Conservation (phyloP, 164 flowering plant species). For the Stephania cephalantha region DNA sequence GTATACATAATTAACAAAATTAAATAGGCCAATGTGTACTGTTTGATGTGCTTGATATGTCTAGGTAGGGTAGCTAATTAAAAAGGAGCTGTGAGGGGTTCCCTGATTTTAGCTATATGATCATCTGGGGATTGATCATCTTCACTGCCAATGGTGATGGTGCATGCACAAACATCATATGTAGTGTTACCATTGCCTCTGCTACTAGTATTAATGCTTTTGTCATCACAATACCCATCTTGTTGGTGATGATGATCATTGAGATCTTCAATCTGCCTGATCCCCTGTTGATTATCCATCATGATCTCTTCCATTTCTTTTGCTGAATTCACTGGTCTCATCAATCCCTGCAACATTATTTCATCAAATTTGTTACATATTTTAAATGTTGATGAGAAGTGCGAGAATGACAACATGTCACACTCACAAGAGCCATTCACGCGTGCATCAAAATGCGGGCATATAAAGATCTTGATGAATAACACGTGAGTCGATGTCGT, state of each 20-base stretch:
- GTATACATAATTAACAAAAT: too few species aligned
- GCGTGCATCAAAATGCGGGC: too few species aligned
- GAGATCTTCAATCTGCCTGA: not conserved
- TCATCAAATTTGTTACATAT: not conserved
- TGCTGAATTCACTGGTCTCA: slow-evolving; percentile 20
- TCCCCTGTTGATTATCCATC: not conserved
- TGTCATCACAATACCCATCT: not conserved
- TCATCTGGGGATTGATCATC: slow-evolving; percentile 17
- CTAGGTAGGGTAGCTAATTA: not conserved
- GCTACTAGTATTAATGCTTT: too few species aligned
- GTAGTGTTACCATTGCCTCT: not conserved
- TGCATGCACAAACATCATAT: slow-evolving; percentile 17
- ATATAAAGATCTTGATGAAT: too few species aligned
- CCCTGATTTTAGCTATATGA: slow-evolving; percentile 12
- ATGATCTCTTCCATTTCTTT: slow-evolving; percentile 13
- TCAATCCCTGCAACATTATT: slow-evolving; percentile 20
- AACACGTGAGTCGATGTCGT: too few species aligned
- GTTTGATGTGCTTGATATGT: too few species aligned
- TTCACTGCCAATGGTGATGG: not conserved
- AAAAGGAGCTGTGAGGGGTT: slow-evolving; percentile 44
- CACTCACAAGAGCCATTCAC: too few species aligned
- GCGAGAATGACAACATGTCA: too few species aligned
- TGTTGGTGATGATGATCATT: not conserved
- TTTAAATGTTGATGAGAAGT: too few species aligned
- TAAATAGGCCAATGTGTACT: too few species aligned